Percentiles rank a stretch among this genome's conserved stretches.
phyloP scores from a whole-genome alignment of 306 rosid species.

The Vicia sativa region DNA sequence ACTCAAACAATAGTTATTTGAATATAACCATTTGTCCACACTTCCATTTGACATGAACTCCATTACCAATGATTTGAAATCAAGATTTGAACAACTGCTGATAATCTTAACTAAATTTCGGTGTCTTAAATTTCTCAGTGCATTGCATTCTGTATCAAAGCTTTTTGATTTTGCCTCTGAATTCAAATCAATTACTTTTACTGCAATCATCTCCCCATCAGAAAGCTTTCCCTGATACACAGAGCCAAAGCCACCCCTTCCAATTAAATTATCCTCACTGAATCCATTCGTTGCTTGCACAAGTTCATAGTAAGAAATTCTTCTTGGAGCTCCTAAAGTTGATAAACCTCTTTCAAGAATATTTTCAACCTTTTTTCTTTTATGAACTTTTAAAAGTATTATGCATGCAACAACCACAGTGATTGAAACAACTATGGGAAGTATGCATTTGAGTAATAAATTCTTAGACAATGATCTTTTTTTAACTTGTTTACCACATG shows the following conservation, averaged over 20 bases:
- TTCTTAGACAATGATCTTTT: neutral
- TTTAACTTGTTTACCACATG: neutral
- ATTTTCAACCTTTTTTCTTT: too few species aligned
- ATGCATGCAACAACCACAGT: neutral
- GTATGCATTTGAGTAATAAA: neutral
- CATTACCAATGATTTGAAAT: constrained; percentile 38
- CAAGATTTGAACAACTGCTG: constrained; percentile 27
- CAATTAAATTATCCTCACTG: constrained; percentile 26
- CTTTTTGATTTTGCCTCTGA: constrained; percentile 24
- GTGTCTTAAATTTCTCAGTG: neutral
- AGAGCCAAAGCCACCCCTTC: constrained; percentile 34
- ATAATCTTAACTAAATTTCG: neutral
- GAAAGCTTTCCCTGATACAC: constrained; percentile 29
- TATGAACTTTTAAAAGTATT: too few species aligned
- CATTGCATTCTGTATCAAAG: constrained; percentile 1
- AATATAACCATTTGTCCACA: constrained; percentile 35
- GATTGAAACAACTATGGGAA: neutral
- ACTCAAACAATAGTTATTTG: constrained; percentile 1
- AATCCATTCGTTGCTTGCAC: neutral
- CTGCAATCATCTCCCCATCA: constrained; percentile 29
- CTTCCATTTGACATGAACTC: constrained; percentile 30
- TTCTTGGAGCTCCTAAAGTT: neutral
- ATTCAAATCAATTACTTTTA: constrained; percentile 29
- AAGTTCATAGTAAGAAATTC: constrained; percentile 26
- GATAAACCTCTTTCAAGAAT: neutral